Base-by-base conservation (phyloP, 441 rosid genomes). In the Syzygium malaccense region DNA sequence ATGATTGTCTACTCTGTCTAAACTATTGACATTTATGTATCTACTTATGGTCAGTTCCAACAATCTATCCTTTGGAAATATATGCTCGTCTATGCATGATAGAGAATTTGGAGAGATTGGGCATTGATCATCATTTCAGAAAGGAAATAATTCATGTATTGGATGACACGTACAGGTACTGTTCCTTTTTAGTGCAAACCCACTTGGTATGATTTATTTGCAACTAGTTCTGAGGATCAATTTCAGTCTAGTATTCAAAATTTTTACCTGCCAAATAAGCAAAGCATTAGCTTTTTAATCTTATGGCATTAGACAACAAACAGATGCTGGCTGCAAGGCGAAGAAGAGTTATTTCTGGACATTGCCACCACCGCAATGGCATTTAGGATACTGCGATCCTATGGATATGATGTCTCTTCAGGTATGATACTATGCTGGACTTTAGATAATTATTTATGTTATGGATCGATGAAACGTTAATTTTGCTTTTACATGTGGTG, bases 261-360 rank as follows among this genome's bases (percentile, higher is more conserved):
- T 84, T 64, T 84, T 2, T 62, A 33, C 32, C 28, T 32, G 85
- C 84, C 83, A 64, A 57, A 75, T 75, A n/a, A 53, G 79, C 75
- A 85, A 54, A 48, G 79, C 19, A 54, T 83, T 49, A 71, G 87
- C 64, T 85, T 68, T 80, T 25, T 48, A 85, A 28, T 55, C 60
- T 86, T 60, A 60, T 87, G 88, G 88, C 75, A 75, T 91, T 91
- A 80, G 88, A 86, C 55, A 87, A 71, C 87, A 87, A 90, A 89
- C 93, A 97, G 99, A 90, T 93, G 89, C 90, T 96, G 99, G 99
- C 89, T 92, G 90, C 94, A 91, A 91, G 95, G 95, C 28, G 95
- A 93, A 86, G 97, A 95, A 90, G 96, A 94, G 91, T 93, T 96
- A 91, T 91, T 93, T 93, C 91, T 89, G 88, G 96, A 93, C 88